Evolutionary conservation across 306 rosid genomes (phyloP), one percentile per base, ranked within the genome.

Genomic region (Lagenaria siceraria): DNA sequence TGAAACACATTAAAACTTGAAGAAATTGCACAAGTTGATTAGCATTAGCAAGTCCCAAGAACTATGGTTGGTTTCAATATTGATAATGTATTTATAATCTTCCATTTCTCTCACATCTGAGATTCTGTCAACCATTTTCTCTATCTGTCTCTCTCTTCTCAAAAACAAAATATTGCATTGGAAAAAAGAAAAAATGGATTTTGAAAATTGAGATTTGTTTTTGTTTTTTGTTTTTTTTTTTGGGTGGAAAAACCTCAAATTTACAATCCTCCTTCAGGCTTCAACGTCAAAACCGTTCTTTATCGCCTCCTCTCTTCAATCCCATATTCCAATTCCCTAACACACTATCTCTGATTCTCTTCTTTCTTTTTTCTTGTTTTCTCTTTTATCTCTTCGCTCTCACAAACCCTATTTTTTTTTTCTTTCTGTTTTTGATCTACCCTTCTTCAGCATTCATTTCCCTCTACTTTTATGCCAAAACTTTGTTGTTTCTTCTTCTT

Each of bases 281-380:
- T n/a, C 70, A 78, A 82, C 83, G 84, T 87, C 86, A 81, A 81
- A 78, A 83, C 82, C 82, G 76, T 76, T 74, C 82, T 83, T 75
- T 33, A 25, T 79, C 79, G 84, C 84, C 59, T 76, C 73, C 82
- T 18, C 72, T 64, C 72, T 81, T 81, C 87, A 85, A 82, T 87
- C 84, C 83, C 83, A 85, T 78, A 49, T 33, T 70, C 74, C 87
- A 72, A 64, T 88, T 64, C 64, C 71, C 69, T 24, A 68, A 63
- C 55, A 25, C 63, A 68, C 63, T 68, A 49, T 79, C 65, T 68
- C 62, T 49, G 72, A 77, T 63, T 78, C 77, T 82, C 86, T 75
- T 70, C 31, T 55, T 59, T 35, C n/a, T 70, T n/a, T 62, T 18
- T 17, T 19, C n/a, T 18, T 74, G 24, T 78, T 60, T n/a, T 78